These are phyloP conservation scores for Gonapodya sp. DNA, from an alignment of 192 early-diverging fungal species.

Conservation along the genomic window DNA sequence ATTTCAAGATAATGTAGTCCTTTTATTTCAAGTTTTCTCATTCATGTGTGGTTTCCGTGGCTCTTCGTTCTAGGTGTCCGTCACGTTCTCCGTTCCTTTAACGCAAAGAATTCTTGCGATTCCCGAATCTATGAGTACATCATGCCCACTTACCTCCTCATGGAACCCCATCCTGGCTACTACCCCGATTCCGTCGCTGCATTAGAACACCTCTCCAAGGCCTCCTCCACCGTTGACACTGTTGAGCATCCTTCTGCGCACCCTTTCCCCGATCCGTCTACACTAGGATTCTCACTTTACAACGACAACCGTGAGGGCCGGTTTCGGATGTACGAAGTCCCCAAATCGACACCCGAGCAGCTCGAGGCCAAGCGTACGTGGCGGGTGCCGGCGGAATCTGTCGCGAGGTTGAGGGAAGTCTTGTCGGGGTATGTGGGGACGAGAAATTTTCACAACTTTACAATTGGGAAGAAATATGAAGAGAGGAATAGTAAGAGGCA, in stretches of 20 bases:
- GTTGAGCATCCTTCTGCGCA: background rate
- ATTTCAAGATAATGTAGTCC: conserved; percentile 6
- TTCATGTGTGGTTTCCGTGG: background rate
- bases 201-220: conserved; percentile 17
- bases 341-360: conserved; percentile 44
- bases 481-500: conserved; percentile 70
- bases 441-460: conserved; percentile 94
- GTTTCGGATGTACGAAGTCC: conserved; percentile 14
- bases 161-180: conserved; percentile 25
- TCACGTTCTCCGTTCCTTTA: conserved; percentile 63
- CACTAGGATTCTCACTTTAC: background rate
- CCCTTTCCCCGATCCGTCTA: background rate
- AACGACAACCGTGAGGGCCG: background rate
- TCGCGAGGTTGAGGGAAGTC: conserved; percentile 55
- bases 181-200: conserved; percentile 27
- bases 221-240: background rate
- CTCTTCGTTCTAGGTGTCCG: conserved; percentile 60
- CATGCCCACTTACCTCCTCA: conserved; percentile 82
- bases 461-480: conserved; percentile 63
- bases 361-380: conserved; percentile 51
- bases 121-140: conserved; percentile 95
- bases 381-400: conserved; percentile 46
- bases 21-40: conserved; percentile 9
- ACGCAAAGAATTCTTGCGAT: conserved; percentile 85
- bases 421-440: conserved; percentile 72